These are phyloP conservation scores for Dactylellina sp. DNA, from an alignment of 2,329 filamentous ascomycete species.

Conservation along the genomic window DNA sequence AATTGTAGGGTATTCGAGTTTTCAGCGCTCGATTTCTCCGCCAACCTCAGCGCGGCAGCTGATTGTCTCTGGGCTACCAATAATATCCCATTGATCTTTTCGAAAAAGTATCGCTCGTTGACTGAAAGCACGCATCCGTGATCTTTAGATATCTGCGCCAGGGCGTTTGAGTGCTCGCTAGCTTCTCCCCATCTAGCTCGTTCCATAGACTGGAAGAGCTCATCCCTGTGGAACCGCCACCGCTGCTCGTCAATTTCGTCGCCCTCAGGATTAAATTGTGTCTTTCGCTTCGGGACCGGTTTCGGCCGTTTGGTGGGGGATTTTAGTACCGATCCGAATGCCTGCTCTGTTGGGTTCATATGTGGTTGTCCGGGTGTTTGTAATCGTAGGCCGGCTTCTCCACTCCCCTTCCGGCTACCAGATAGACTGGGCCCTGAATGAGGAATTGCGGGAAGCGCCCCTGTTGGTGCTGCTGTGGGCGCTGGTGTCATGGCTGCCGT, in stretches of 20 bases:
- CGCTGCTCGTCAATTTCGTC: slow-evolving; percentile 54
- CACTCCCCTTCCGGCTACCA: slow-evolving; percentile 42
- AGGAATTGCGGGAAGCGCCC: slow-evolving; percentile 3
- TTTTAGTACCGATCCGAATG: slow-evolving; percentile 43
- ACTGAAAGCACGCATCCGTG: slow-evolving; percentile 52
- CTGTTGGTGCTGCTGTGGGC: slow-evolving; percentile 2
- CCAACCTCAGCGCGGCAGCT: slow-evolving; percentile 43
- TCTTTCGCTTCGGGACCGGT: slow-evolving; percentile 22
- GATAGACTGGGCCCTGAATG: slow-evolving; percentile 8
- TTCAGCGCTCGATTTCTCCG: slow-evolving; percentile 44
- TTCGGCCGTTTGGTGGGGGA: slow-evolving; percentile 45
- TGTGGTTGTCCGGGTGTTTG: slow-evolving; percentile 18
- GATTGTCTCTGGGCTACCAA: slow-evolving; percentile 52
- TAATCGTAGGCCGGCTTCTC: slow-evolving; percentile 18
- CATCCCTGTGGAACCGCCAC: slow-evolving; percentile 54
- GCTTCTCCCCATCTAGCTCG: slow-evolving; percentile 46
- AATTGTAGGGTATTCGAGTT: slow-evolving; percentile 55
- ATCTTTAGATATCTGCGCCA: slow-evolving; percentile 53
- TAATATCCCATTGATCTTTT: slow-evolving; percentile 56
- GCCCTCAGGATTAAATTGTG: slow-evolving; percentile 53
- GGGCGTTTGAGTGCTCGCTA: slow-evolving; percentile 47
- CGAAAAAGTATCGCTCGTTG: slow-evolving; percentile 55
- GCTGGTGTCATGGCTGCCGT: too few relatives aligned
- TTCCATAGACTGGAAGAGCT: slow-evolving; percentile 53
- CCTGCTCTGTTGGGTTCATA: slow-evolving; percentile 35